Evolutionary conservation across 2,329 filamentous ascomycete species (phyloP).

Genomic region (Penicillium sp.): DNA sequence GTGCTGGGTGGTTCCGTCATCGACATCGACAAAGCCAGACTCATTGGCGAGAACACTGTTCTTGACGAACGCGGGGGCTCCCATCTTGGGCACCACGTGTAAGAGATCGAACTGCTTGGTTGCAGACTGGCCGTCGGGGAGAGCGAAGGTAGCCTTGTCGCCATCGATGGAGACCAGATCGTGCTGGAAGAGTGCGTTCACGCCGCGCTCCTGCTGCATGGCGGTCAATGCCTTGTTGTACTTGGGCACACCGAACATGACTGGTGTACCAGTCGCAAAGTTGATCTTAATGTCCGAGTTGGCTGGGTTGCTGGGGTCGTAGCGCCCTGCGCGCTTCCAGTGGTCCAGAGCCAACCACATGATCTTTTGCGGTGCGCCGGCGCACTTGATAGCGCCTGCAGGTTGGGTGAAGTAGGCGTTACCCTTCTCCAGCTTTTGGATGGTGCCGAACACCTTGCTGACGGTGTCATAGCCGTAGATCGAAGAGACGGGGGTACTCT

Average conservation of each 20-base stretch:
- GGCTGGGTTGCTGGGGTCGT: slow-evolving; percentile 42
- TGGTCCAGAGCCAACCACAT: slow-evolving; percentile 62
- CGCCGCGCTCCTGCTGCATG: slow-evolving; percentile 53
- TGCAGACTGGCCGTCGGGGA: slow-evolving; percentile 46
- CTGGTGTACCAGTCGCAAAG: slow-evolving; percentile 56
- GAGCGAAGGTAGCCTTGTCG: slow-evolving; percentile 52
- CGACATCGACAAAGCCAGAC: slow-evolving; percentile 58
- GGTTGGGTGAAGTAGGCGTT: slow-evolving; percentile 61
- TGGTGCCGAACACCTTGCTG: slow-evolving; percentile 53
- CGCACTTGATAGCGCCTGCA: slow-evolving; percentile 59
- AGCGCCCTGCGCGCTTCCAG: slow-evolving; percentile 56
- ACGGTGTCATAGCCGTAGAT: slow-evolving; percentile 58
- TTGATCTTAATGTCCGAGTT: slow-evolving; percentile 51
- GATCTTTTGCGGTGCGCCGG: slow-evolving; percentile 60
- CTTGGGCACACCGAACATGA: slow-evolving; percentile 62
- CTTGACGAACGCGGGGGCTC: slow-evolving; percentile 55
- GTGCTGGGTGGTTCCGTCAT: slow-evolving; percentile 54
- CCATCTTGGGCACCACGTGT: slow-evolving; percentile 60
- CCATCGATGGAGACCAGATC: slow-evolving; percentile 56
- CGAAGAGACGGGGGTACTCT: slow-evolving; percentile 51
- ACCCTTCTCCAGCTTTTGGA: slow-evolving; percentile 51
- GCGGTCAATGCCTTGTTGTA: slow-evolving; percentile 56
- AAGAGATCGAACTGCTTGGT: slow-evolving; percentile 53
- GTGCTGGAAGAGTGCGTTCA: slow-evolving; percentile 60
- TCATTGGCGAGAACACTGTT: slow-evolving; percentile 55